phyloP scores from a whole-genome alignment of 257 asterid species.

The Avicennia marina region DNA sequence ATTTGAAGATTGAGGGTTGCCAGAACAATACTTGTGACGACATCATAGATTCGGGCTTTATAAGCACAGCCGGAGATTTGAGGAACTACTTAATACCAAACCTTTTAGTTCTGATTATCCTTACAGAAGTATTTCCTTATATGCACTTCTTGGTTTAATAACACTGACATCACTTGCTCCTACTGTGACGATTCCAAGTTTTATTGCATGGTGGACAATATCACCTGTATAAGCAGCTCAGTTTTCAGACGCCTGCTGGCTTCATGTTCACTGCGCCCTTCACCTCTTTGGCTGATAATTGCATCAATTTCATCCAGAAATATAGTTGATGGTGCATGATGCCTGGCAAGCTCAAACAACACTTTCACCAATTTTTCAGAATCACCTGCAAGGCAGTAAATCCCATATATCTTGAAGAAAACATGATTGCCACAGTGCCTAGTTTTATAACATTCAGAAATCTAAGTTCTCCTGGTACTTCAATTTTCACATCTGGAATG shows the following conservation, averaged over 20 bases:
- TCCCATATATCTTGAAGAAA: slow-evolving; percentile 10
- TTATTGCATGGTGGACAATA: slow-evolving; percentile 14
- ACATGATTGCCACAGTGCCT: not conserved
- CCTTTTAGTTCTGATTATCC: too few relatives aligned
- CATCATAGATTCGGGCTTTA: not conserved
- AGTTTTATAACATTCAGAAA: slow-evolving; percentile 1
- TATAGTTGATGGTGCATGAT: slow-evolving; percentile 97
- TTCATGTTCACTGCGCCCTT: slow-evolving; percentile 97
- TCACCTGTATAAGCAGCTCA: slow-evolving; percentile 95
- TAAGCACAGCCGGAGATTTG: not conserved
- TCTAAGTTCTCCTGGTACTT: not conserved
- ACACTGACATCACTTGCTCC: too few relatives aligned
- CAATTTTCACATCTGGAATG: slow-evolving; percentile 7
- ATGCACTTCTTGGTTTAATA: too few relatives aligned
- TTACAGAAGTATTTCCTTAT: too few relatives aligned
- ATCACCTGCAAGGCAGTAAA: slow-evolving; percentile 62
- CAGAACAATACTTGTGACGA: not conserved
- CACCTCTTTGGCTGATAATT: slow-evolving; percentile 97
- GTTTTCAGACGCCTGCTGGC: slow-evolving; percentile 98
- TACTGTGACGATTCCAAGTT: too few relatives aligned
- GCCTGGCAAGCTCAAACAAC: slow-evolving; percentile 94
- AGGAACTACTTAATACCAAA: not conserved
- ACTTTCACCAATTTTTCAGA: slow-evolving; percentile 94
- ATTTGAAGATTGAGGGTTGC: not conserved
- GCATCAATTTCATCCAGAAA: slow-evolving; percentile 98